phyloP scores from a whole-genome alignment of 805 yeast genomes.

The Saccharomycopsis sp. region DNA sequence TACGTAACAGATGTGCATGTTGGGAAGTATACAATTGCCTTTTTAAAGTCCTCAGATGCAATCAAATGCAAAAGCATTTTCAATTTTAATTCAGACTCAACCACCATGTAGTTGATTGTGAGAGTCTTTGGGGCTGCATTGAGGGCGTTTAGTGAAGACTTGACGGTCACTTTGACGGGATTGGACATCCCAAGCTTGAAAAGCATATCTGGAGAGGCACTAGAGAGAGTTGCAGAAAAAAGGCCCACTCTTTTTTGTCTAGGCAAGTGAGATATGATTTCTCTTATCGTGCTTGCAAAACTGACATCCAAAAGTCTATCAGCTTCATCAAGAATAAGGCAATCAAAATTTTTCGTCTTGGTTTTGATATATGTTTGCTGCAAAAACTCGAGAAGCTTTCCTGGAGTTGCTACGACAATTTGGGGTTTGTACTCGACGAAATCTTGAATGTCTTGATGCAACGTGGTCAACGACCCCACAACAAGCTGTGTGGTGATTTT shows the following conservation, averaged over 20 bases:
- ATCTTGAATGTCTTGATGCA: constrained; percentile 62
- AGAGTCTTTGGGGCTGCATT: constrained; percentile 54
- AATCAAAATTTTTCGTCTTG: constrained; percentile 52
- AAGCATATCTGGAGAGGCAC: constrained; percentile 63
- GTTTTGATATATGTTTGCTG: constrained; percentile 41
- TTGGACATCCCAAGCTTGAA: constrained; percentile 88
- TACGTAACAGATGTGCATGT: constrained; percentile 81
- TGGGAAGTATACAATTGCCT: constrained; percentile 87
- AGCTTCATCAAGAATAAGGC: constrained; percentile 85
- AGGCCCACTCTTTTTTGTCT: constrained; percentile 90
- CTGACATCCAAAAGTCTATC: constrained; percentile 79
- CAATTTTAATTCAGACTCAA: constrained; percentile 56
- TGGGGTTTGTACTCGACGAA: constrained; percentile 57
- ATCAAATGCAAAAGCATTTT: constrained; percentile 50
- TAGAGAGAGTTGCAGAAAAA: constrained; percentile 86
- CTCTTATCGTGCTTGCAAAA: constrained; percentile 60
- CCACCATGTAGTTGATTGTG: constrained; percentile 50
- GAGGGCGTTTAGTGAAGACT: constrained; percentile 34
- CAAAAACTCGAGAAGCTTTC: constrained; percentile 73
- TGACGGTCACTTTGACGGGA: constrained; percentile 83
- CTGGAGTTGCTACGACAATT: constrained; percentile 87
- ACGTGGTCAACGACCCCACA: constrained; percentile 56
- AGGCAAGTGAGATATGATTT: constrained; percentile 65
- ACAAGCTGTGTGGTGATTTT: constrained; percentile 50
- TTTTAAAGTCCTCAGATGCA: constrained; percentile 51